Conservation (phyloP, 768 basidiomycete genomes). For the Suillus cothurnatus region DNA sequence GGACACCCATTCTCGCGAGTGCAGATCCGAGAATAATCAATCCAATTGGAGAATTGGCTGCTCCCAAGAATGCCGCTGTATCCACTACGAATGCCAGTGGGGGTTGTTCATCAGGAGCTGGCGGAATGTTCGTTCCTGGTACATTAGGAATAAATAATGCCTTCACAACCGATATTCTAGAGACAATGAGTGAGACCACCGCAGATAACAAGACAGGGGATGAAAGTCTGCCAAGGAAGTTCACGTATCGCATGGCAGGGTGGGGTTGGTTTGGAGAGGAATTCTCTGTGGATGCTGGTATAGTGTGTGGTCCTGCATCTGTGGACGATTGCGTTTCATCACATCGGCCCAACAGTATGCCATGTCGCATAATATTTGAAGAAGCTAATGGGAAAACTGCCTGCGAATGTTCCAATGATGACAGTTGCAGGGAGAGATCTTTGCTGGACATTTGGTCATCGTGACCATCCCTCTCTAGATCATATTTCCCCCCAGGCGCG, state of each 20-base stretch:
- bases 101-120: slow-evolving; percentile 67
- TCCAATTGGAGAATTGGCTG: slow-evolving; percentile 63
- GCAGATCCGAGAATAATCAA: slow-evolving; percentile 64
- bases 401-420: background rate
- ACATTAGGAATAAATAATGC: slow-evolving; percentile 57
- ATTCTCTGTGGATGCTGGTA: background rate
- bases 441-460: background rate
- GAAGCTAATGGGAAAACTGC: background rate
- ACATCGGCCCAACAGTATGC: background rate
- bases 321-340: background rate
- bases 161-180: slow-evolving; percentile 58
- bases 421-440: background rate
- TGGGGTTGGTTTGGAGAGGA: background rate
- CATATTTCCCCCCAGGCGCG: background rate
- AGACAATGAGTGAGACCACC: slow-evolving; percentile 54
- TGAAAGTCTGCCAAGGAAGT: slow-evolving; percentile 41
- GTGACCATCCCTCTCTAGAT: background rate
- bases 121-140: slow-evolving; percentile 43
- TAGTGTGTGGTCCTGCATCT: background rate
- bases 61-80: slow-evolving; percentile 59
- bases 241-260: background rate
- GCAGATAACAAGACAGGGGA: slow-evolving; percentile 56
- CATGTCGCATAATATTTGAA: slow-evolving; percentile 13
- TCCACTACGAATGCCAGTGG: slow-evolving; percentile 65
- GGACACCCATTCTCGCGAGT: slow-evolving; percentile 59